Conservation (phyloP, 352 stramenopile species). For the Globisporangium ultimum region DNA sequence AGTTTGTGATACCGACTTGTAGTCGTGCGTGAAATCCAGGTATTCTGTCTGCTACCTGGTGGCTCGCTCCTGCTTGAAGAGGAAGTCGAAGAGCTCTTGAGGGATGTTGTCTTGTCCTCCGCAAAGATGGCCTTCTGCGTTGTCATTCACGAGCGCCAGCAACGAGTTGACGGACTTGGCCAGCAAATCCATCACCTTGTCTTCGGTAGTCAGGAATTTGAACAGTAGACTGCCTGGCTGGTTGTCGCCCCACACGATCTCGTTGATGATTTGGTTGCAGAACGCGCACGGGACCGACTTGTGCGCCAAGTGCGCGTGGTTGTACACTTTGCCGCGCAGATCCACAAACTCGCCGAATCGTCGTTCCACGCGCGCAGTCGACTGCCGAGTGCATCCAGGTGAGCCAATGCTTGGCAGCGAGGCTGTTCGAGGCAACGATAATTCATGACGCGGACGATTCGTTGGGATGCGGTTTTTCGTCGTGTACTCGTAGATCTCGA, state of each 20-base stretch:
- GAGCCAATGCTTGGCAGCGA: not conserved
- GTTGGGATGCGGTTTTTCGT: conserved; percentile 11
- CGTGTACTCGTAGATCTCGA: conserved; percentile 9
- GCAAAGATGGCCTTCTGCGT: not conserved
- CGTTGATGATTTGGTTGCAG: conserved; percentile 9
- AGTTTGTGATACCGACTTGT: too few relatives aligned
- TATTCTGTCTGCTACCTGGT: not conserved
- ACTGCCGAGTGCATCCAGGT: not conserved
- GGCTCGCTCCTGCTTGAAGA: not conserved
- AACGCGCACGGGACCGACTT: conserved; percentile 5
- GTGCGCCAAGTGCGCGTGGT: conserved; percentile 3
- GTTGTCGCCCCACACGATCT: conserved; percentile 7
- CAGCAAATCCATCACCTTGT: not conserved
- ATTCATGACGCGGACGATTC: not conserved
- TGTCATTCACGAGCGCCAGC: conserved; percentile 2
- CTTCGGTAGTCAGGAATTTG: conserved; percentile 1
- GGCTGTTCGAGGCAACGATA: not conserved
- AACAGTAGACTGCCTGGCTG: conserved; percentile 4
- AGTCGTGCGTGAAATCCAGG: too few relatives aligned
- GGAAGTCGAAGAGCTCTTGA: conserved; percentile 5
- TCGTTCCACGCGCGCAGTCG: not conserved
- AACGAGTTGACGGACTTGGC: conserved; percentile 9
- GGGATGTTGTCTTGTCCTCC: not conserved
- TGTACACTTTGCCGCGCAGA: conserved; percentile 3
- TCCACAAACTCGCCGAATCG: conserved; percentile 1